phyloP scores from a whole-genome alignment of 202 grass and related monocot genomes.

The Saccharum hybrid region DNA sequence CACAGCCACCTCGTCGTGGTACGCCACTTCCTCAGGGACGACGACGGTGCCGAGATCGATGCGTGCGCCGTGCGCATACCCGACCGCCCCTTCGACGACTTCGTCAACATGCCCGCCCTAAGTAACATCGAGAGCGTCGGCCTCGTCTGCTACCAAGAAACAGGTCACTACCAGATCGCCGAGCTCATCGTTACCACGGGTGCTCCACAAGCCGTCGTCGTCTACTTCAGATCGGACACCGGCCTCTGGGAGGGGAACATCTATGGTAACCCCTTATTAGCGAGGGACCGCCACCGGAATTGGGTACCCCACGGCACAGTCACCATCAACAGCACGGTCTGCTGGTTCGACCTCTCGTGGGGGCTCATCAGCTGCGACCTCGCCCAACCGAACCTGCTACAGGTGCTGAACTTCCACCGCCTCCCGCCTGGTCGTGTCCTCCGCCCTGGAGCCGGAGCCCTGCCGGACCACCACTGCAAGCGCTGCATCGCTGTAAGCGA shows the following conservation, averaged over 20 bases:
- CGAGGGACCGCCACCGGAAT: fast-evolving
- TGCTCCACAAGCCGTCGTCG: not conserved
- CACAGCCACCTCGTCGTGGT: not conserved
- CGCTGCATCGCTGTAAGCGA: not conserved
- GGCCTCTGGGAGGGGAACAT: not conserved
- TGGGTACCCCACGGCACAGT: not conserved
- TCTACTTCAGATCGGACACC: not conserved
- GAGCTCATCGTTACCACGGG: not conserved
- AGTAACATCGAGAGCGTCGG: not conserved
- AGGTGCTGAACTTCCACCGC: not conserved
- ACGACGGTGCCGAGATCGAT: not conserved
- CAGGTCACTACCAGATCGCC: not conserved
- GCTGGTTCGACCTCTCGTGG: conserved; percentile 43
- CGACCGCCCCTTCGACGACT: not conserved
- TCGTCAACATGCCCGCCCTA: not conserved
- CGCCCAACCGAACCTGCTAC: not conserved
- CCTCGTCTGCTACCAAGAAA: not conserved
- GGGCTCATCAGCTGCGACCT: conserved; percentile 30
- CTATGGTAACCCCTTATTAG: not conserved
- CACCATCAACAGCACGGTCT: not conserved
- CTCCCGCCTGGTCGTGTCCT: not conserved
- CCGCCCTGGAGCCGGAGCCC: not conserved
- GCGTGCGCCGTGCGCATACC: not conserved
- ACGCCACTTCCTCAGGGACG: not conserved
- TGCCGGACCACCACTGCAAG: not conserved